Evolutionary conservation across 148 eudicot species (phyloP).

Genomic region (Diospyros lotus): DNA sequence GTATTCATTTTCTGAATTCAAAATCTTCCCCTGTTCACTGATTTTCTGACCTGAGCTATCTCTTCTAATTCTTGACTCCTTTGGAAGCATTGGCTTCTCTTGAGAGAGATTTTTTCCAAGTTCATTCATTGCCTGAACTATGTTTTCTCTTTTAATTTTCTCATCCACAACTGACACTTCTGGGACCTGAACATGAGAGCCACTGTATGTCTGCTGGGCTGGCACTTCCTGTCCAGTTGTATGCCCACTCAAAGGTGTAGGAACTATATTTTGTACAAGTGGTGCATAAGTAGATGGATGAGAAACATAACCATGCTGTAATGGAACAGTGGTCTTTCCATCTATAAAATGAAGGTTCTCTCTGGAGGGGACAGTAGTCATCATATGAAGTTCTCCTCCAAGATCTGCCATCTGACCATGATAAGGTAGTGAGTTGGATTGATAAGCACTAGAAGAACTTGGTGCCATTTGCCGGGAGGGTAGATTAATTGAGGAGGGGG

Average conservation of each 20-base stretch:
- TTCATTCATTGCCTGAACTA: constrained; percentile 7
- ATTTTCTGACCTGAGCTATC: too few relatives aligned
- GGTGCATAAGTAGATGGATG: constrained; percentile 24
- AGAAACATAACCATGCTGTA: constrained; percentile 26
- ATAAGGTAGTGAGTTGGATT: constrained; percentile 27
- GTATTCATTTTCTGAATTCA: too few relatives aligned
- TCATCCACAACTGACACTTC: constrained; percentile 16
- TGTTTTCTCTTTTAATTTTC: constrained; percentile 13
- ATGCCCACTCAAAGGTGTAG: constrained; percentile 19
- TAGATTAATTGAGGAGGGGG: constrained; percentile 19
- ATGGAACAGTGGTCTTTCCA: constrained; percentile 7
- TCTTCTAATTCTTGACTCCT: too few relatives aligned
- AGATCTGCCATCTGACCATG: constrained; percentile 33
- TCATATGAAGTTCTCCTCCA: constrained; percentile 14
- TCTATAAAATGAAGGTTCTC: constrained; percentile 20
- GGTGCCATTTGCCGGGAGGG: constrained; percentile 30
- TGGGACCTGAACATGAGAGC: constrained; percentile 11
- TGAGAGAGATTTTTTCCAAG: constrained; percentile 9
- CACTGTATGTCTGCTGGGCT: constrained; percentile 25
- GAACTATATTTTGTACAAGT: constrained; percentile 22
- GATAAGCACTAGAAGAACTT: constrained; percentile 15
- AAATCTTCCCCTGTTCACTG: too few relatives aligned
- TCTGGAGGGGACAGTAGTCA: constrained; percentile 3
- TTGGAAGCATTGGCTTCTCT: too few relatives aligned
- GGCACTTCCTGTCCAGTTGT: constrained; percentile 23